phyloP scores from a whole-genome alignment of 139 green algal species.

The Edaphochlamys debaryana region DNA sequence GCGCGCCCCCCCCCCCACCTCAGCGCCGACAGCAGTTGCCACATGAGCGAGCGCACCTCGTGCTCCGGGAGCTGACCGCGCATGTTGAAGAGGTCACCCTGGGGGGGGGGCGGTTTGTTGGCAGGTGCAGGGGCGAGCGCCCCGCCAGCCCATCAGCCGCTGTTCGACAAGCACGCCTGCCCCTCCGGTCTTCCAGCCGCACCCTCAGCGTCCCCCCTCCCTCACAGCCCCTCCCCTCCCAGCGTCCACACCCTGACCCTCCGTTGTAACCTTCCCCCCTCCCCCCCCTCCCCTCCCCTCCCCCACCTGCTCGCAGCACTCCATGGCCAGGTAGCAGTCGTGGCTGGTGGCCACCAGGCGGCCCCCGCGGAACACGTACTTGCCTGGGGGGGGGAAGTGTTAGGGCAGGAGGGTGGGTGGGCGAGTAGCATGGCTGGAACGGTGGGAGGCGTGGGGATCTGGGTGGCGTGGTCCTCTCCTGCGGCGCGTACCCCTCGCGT shows the following conservation, averaged over 20 bases:
- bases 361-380: slow-evolving; percentile 64
- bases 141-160: too few species aligned
- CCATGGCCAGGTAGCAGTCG: slow-evolving; percentile 84
- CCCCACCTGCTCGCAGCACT: slow-evolving; percentile 27
- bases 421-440: neutral
- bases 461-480: too few species aligned
- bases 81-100: slow-evolving; percentile 74
- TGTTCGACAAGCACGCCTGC: too few species aligned
- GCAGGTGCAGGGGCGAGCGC: too few species aligned
- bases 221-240: too few species aligned
- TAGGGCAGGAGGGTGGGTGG: neutral
- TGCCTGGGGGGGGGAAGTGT: slow-evolving; percentile 46
- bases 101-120: neutral
- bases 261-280: neutral
- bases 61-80: slow-evolving; percentile 59
- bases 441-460: too few species aligned
- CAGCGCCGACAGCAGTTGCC: slow-evolving; percentile 74
- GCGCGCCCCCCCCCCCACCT: slow-evolving; percentile 21
- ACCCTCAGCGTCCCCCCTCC: too few species aligned
- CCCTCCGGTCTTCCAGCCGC: too few species aligned
- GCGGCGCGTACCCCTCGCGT: too few species aligned
- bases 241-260: too few species aligned
- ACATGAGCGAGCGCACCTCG: slow-evolving; percentile 79
- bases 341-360: slow-evolving; percentile 74
- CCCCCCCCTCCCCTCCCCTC: neutral